Conservation (phyloP, 1,139 yeast species). For the Candida pseudoviswanathii region DNA sequence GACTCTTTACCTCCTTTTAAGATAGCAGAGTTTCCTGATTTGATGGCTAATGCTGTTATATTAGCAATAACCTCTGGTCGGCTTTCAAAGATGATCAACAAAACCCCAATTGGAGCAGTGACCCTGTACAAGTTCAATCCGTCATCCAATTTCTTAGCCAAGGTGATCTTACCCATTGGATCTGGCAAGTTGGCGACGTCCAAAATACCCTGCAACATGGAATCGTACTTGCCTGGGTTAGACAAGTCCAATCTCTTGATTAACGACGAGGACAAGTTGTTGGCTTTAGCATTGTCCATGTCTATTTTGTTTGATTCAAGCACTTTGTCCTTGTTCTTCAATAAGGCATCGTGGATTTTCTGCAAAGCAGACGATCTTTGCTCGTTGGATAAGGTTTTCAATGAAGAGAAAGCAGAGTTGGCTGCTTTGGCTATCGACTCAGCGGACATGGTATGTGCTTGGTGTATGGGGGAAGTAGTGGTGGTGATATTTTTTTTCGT, state of each 20-base stretch:
- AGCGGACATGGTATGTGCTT: slow-evolving; percentile 34
- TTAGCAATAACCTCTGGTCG: slow-evolving; percentile 99
- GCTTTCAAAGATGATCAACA: slow-evolving; percentile 90
- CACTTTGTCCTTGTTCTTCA: slow-evolving; percentile 58
- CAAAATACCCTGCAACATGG: slow-evolving; percentile 91
- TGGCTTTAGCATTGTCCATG: slow-evolving; percentile 63
- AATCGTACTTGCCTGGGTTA: slow-evolving; percentile 80
- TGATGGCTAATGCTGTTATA: slow-evolving; percentile 91
- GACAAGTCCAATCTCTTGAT: slow-evolving; percentile 83
- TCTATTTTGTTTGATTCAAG: slow-evolving; percentile 75
- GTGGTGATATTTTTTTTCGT: not conserved
- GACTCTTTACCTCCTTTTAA: slow-evolving; percentile 98
- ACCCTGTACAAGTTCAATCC: slow-evolving; percentile 79
- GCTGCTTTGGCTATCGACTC: slow-evolving; percentile 81
- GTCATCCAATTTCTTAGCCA: slow-evolving; percentile 84
- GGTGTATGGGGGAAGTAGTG: not conserved
- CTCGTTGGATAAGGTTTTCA: slow-evolving; percentile 75
- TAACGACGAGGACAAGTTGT: slow-evolving; percentile 65
- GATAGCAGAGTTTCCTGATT: slow-evolving; percentile 94
- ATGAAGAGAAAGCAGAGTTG: slow-evolving; percentile 71
- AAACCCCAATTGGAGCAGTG: slow-evolving; percentile 93
- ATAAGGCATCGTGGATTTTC: slow-evolving; percentile 69
- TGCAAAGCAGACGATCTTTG: slow-evolving; percentile 74
- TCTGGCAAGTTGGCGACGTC: slow-evolving; percentile 89
- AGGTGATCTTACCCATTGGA: slow-evolving; percentile 84